Evolutionary conservation across 2,329 filamentous ascomycete genomes (phyloP), one percentile per base, ranked within the genome.

Genomic region (Alternaria conjuncta): DNA sequence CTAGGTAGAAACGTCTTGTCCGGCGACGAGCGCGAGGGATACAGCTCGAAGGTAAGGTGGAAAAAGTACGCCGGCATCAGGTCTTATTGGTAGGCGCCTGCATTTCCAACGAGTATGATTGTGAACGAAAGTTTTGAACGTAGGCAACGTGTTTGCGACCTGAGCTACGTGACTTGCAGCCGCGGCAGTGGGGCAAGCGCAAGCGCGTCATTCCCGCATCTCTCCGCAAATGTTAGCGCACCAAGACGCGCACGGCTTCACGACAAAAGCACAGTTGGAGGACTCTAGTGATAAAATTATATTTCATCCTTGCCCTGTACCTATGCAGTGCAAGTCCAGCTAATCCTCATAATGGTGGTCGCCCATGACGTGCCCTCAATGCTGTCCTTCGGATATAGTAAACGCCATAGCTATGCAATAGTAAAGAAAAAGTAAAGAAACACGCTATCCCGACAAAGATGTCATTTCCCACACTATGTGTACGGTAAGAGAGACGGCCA

Each of bases 31-130:
- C 76, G 75, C 47, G 72, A 80, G 66, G 83, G 76, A 71, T 87
- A 84, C 18, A 90, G 79, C 83, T 90, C 88, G 70, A 90, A 83
- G 67, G 82, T 83, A 62, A 90, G 76, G 72, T 90, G 87, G 73
- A 88, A 90, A 77, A 89, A 89, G 77, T 88, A 89, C 55, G 86
- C 84, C 76, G 85, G 86, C 86, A 88, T 88, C 69, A 82, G 72
- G 68, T 62, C 20, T 23, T 44, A 13, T 21, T 56, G 23, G 13
- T 3, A 6, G n/a, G 30, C 21, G 44, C 30, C 36, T 46, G 57
- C 71, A 75, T 75, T n/a, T 67, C 62, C 63, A 61, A 18, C 57
- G 26, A 60, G 32, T 30, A 32, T 23, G 13, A 47, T 18, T 23
- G 6, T 26, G 23, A 28, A 44, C 47, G 36, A 21, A 49, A 18